Conservation (phyloP, 129 eudicot genomes). For the Lonicera japonica region DNA sequence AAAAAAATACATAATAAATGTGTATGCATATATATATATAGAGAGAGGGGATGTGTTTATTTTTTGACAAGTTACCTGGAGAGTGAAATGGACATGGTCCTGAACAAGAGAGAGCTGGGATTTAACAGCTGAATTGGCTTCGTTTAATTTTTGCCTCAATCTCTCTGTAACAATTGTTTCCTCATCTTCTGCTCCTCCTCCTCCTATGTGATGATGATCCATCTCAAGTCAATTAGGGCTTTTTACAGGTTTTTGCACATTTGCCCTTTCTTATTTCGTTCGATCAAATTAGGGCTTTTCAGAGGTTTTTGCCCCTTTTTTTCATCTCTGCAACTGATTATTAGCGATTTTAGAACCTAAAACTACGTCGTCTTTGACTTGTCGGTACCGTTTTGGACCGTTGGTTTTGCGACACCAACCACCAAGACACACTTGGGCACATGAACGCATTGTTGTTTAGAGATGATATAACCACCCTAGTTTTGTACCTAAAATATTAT, state of each 20-base stretch:
- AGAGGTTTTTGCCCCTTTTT: too few relatives aligned
- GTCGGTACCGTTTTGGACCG: too few relatives aligned
- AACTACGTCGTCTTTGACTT: too few relatives aligned
- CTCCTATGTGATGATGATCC: conserved; percentile 64
- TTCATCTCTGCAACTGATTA: too few relatives aligned
- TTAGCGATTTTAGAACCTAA: too few relatives aligned
- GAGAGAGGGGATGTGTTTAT: not conserved
- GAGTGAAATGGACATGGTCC: conserved; percentile 10
- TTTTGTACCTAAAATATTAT: too few relatives aligned
- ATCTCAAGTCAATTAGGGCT: conserved; percentile 21
- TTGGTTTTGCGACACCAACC: too few relatives aligned
- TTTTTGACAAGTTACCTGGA: not conserved
- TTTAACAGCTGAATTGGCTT: conserved; percentile 71
- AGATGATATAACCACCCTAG: too few relatives aligned
- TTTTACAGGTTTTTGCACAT: not conserved
- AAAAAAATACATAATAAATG: too few relatives aligned
- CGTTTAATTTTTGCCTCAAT: conserved; percentile 65
- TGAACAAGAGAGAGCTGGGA: conserved; percentile 44
- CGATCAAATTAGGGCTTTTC: not conserved
- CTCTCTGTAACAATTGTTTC: conserved; percentile 59
- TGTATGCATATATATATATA: not conserved
- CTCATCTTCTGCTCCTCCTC: conserved; percentile 64
- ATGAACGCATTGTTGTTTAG: too few relatives aligned
- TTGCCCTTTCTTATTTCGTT: not conserved
- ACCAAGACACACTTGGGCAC: too few relatives aligned